These are phyloP conservation scores for Candida pseudocylindracea DNA, from an alignment of 1,139 yeast species.

Conservation along the genomic window DNA sequence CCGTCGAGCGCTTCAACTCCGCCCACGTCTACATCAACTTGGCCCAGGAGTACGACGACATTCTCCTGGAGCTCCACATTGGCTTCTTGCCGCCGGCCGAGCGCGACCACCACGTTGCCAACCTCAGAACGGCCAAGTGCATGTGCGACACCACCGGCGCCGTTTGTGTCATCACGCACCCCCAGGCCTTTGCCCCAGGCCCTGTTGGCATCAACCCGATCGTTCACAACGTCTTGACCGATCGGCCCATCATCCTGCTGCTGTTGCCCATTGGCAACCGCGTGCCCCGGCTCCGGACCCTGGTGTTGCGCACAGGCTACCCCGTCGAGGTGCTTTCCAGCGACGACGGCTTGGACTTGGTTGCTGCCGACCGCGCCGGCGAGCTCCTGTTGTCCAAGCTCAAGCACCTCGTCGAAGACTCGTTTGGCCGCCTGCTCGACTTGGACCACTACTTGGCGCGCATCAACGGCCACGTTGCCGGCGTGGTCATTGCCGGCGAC, in stretches of 20 bases:
- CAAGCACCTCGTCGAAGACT: slow-evolving; percentile 26
- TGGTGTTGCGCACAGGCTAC: slow-evolving; percentile 62
- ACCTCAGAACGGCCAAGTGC: slow-evolving; percentile 29
- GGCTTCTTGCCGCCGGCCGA: slow-evolving; percentile 22
- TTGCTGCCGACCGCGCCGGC: slow-evolving; percentile 36
- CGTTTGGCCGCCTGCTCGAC: slow-evolving; percentile 54
- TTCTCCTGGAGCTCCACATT: slow-evolving; percentile 35
- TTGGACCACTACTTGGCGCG: slow-evolving; percentile 40
- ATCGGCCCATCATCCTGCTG: slow-evolving; percentile 79
- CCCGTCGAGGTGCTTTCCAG: slow-evolving; percentile 29
- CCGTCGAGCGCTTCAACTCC: slow-evolving; percentile 56
- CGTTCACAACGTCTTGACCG: slow-evolving; percentile 74
- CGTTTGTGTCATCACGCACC: slow-evolving; percentile 10
- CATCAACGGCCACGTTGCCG: slow-evolving; percentile 44
- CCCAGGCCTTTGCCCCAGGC: slow-evolving; percentile 15
- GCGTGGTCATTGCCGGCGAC: slow-evolving; percentile 71
- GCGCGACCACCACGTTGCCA: slow-evolving; percentile 29
- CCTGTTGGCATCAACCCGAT: slow-evolving; percentile 35
- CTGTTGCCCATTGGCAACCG: slow-evolving; percentile 58
- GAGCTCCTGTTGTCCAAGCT: slow-evolving; percentile 10
- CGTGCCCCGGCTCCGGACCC: slow-evolving; percentile 50
- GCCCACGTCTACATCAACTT: slow-evolving; percentile 80
- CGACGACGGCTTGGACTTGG: slow-evolving; percentile 14
- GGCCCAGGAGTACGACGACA: slow-evolving; percentile 56
- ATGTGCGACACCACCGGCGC: slow-evolving; percentile 15